A percentile compares a stretch with the other conserved stretches of the same genome.
Conservation (phyloP, 805 yeast species). For the Jamesozyma gamospora region DNA sequence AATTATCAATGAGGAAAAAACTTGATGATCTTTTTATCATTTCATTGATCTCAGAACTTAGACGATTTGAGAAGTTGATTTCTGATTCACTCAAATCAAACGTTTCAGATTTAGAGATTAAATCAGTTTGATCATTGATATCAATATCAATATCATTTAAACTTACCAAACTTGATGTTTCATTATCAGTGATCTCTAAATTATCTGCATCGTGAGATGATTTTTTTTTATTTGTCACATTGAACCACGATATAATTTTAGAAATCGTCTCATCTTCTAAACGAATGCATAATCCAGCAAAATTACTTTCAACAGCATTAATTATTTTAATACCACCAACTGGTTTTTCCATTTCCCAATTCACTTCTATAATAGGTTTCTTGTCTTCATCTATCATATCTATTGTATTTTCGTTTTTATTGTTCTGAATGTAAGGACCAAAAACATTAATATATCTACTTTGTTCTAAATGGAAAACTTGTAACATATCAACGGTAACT, state of each 20-base stretch:
- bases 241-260: constrained; percentile 54
- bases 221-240: neutral
- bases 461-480: constrained; percentile 55
- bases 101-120: constrained; percentile 3
- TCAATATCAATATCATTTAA: neutral
- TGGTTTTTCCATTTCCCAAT: constrained; percentile 76
- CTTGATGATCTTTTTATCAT: constrained; percentile 72
- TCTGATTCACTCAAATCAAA: constrained; percentile 6
- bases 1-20: constrained; percentile 54
- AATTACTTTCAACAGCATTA: constrained; percentile 46
- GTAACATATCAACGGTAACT: constrained; percentile 50
- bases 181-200: neutral
- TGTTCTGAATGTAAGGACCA: constrained; percentile 34
- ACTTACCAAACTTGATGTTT: neutral
- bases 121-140: constrained; percentile 3
- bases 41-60: constrained; percentile 36
- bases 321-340: constrained; percentile 88
- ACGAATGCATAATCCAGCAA: constrained; percentile 61
- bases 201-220: neutral
- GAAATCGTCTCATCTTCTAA: constrained; percentile 64
- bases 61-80: constrained; percentile 9
- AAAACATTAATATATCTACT: constrained; percentile 64
- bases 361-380: constrained; percentile 34
- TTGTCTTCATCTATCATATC: constrained; percentile 7
- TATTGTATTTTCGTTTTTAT: neutral